Percentiles rank a stretch among this genome's conserved stretches.
These are phyloP conservation scores for Hypoxylon rickii DNA, from an alignment of 495 filamentous ascomycete genomes.

Conservation along the genomic window DNA sequence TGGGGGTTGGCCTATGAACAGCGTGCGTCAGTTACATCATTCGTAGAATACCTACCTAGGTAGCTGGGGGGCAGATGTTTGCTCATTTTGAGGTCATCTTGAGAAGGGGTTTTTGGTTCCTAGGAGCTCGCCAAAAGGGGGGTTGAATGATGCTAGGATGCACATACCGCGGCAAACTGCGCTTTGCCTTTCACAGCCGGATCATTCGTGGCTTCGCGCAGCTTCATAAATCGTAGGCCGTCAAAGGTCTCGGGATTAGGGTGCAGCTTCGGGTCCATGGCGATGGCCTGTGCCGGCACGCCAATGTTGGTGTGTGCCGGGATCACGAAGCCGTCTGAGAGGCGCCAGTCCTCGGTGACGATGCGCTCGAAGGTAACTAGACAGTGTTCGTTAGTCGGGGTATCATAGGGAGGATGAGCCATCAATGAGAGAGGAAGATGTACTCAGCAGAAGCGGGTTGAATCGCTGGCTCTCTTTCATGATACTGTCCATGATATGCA, in stretches of 20 bases:
- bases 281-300: slow-evolving; percentile 32
- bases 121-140: background rate
- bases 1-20: slow-evolving; percentile 31
- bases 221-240: slow-evolving; percentile 52
- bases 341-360: slow-evolving; percentile 31
- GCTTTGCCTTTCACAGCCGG: slow-evolving; percentile 25
- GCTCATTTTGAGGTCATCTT: background rate
- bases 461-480: slow-evolving; percentile 55
- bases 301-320: slow-evolving; percentile 38
- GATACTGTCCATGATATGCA: slow-evolving; percentile 56
- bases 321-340: slow-evolving; percentile 46
- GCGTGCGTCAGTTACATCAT: background rate
- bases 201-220: slow-evolving; percentile 42
- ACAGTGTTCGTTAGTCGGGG: background rate
- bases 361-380: slow-evolving; percentile 44
- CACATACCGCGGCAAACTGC: slow-evolving; percentile 38
- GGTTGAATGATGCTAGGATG: background rate
- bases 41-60: background rate
- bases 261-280: slow-evolving; percentile 31
- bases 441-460: slow-evolving; percentile 35
- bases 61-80: background rate
- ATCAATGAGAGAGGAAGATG: slow-evolving; percentile 3
- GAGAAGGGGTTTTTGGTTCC: background rate
- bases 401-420: background rate
- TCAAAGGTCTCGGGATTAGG: slow-evolving; percentile 52